Evolutionary conservation across 306 rosid species (phyloP), one percentile per base, ranked within the genome.

Genomic region (Nissolia schottii): DNA sequence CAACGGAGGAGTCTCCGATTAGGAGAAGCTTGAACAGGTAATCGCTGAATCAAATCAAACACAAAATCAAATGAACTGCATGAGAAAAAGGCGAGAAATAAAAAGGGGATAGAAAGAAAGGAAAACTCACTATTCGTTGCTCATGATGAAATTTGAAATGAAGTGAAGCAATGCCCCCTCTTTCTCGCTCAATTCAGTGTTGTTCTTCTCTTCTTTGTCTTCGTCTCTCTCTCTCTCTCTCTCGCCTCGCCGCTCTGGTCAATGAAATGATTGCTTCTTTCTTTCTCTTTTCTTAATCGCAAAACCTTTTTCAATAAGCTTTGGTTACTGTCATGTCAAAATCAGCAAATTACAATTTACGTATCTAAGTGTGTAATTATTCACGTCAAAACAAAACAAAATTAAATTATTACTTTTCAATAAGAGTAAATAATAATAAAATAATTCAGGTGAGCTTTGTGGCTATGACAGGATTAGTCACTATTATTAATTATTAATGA

Each of bases 1-100:
- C 98, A 1, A 94, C 98, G 34, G 98, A 94, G 19, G 98, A 94
- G 84, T 91, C 98, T 12, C 97, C 98, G 76, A 94, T 91, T 1
- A 93, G 84, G 71, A 93, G 84, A 79, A 93, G 92, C 90, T 90
- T 93, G 84, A 90, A 90, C 76, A 94, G 79, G 78, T 94, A 91
- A 83, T 94, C 98, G 83, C 98, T 94, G 63, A 46, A 80, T 37
- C 6, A 32, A 41, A 8, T 62, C 14, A 12, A 43, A 71, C 5
- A 32, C 9, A 20, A 10, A 18, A 37, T 7, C 9, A 12, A 3
- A 8, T 1, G 1, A 37, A 29, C 5, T 19, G 12, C 8, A 23
- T 19, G 28, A 11, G 18, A 70, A 0, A 45, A 9, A 6, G 27
- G 27, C 9, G 40, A 16, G 31, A 8, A 18, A 70, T 0, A 41